Evolutionary conservation across 768 basidiomycete species (phyloP).

Genomic region (Phlebiopsis flavidoalba): DNA sequence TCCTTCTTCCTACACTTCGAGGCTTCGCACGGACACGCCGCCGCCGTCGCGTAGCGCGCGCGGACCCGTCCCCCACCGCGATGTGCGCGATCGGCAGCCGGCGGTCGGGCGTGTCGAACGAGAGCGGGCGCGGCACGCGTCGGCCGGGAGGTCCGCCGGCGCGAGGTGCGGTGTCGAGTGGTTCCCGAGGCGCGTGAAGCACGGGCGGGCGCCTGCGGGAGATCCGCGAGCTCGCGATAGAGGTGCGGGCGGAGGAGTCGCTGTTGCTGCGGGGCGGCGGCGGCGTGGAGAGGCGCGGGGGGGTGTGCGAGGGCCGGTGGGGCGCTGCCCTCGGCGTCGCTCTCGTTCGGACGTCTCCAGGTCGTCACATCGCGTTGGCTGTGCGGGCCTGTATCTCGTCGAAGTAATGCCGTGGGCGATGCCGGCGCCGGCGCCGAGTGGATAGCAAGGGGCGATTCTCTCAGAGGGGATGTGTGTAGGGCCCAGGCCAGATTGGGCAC

Average conservation of each 20-base stretch:
- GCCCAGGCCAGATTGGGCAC: constrained; percentile 17
- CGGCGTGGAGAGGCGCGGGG: neutral
- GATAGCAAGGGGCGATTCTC: constrained; percentile 37
- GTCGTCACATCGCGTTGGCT: constrained; percentile 74
- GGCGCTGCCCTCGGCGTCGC: constrained; percentile 19
- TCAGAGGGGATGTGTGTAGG: constrained; percentile 38
- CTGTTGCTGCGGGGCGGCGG: neutral
- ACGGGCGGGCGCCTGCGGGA: constrained; percentile 29
- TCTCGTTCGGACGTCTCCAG: constrained; percentile 37
- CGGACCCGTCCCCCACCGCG: too few relatives aligned
- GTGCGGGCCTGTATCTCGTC: constrained; percentile 62
- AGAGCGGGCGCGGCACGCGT: constrained; percentile 14
- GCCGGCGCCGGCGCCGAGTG: constrained; percentile 61
- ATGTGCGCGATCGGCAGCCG: constrained; percentile 52
- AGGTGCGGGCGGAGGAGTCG: constrained; percentile 25
- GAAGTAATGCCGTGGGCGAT: constrained; percentile 69
- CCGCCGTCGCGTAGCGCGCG: too few relatives aligned
- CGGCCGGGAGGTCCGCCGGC: constrained; percentile 13
- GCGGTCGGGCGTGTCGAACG: constrained; percentile 28
- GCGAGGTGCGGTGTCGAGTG: constrained; percentile 63
- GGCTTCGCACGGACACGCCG: constrained; percentile 38
- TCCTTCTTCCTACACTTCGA: too few relatives aligned
- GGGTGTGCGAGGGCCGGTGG: too few relatives aligned
- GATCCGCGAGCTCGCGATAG: constrained; percentile 11
- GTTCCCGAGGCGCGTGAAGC: constrained; percentile 63